Conservation (phyloP, 352 stramenopile genomes). For the Pythium rishiriense region DNA sequence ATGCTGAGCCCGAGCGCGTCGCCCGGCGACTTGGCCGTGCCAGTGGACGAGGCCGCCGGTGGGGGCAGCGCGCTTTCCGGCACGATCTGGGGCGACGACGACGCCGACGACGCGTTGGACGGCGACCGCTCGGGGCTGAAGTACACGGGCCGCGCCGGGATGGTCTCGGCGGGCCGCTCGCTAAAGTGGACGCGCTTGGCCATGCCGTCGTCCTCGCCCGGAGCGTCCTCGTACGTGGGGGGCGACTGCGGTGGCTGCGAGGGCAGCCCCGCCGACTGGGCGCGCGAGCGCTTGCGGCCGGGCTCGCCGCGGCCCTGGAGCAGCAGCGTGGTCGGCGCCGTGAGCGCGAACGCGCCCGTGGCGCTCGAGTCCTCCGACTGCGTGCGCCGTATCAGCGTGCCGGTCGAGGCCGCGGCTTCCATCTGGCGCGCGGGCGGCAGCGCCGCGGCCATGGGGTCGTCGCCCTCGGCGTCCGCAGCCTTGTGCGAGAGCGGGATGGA, state of each 20-base stretch:
- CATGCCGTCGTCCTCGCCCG: constrained; percentile 13
- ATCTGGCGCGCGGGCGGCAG: constrained; percentile 25
- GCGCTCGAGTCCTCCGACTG: constrained; percentile 24
- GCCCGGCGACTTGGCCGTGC: background rate
- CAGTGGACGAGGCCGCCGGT: background rate
- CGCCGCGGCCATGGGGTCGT: constrained; percentile 43
- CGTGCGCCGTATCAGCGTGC: constrained; percentile 21
- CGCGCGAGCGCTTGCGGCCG: constrained; percentile 23
- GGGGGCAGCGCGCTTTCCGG: constrained; percentile 8
- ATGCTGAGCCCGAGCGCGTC: background rate
- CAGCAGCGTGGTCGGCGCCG: background rate
- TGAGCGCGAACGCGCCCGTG: constrained; percentile 11
- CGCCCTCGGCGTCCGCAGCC: constrained; percentile 20
- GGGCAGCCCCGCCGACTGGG: constrained; percentile 18
- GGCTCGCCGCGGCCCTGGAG: constrained; percentile 1
- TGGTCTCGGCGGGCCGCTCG: constrained; percentile 42
- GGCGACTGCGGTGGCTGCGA: background rate
- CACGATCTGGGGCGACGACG: constrained; percentile 19
- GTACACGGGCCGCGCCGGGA: constrained; percentile 28
- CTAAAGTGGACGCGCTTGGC: constrained; percentile 59
- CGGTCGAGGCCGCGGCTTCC: constrained; percentile 5
- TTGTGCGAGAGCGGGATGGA: constrained; percentile 48
- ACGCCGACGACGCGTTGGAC: constrained; percentile 15
- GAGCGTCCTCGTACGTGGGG: background rate
- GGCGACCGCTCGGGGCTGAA: constrained; percentile 16